These are phyloP conservation scores for Amanita rubescens DNA, from an alignment of 768 basidiomycete genomes.

Conservation along the genomic window DNA sequence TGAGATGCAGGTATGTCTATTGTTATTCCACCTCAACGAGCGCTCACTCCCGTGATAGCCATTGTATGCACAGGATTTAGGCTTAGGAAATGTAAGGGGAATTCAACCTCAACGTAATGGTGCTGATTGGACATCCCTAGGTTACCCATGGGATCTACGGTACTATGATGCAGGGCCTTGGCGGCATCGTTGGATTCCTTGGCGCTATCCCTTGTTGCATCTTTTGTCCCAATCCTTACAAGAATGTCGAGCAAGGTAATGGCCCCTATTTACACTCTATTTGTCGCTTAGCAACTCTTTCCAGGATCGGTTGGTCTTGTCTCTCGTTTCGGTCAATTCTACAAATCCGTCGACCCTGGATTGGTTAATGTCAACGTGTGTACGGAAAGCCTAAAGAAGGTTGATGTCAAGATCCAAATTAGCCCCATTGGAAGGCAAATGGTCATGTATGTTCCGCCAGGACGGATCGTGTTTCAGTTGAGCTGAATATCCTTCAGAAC, in stretches of 20 bases:
- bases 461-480: not conserved
- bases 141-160: conserved; percentile 87
- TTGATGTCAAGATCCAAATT: conserved; percentile 97
- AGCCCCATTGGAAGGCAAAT: conserved; percentile 78
- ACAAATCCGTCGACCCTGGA: conserved; percentile 92
- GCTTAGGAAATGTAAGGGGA: conserved; percentile 44
- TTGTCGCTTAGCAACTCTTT: conserved; percentile 5
- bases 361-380: conserved; percentile 91
- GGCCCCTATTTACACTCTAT: not conserved
- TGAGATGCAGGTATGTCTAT: conserved; percentile 72
- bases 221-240: conserved; percentile 71
- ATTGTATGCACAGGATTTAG: conserved; percentile 88
- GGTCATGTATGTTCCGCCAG: conserved; percentile 52
- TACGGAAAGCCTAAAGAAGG: conserved; percentile 78
- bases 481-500: conserved; percentile 36
- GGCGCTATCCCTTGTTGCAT: conserved; percentile 85
- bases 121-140: conserved; percentile 16
- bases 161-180: conserved; percentile 67
- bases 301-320: conserved; percentile 86
- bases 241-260: conserved; percentile 74
- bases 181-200: conserved; percentile 52
- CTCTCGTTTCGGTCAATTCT: conserved; percentile 92
- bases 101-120: no score
- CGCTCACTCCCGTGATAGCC: conserved; percentile 39
- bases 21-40: not conserved